A percentile compares a stretch with the other conserved stretches of the same genome.
Conservation (phyloP, 257 asterid species). For the Plectranthus barbatus region DNA sequence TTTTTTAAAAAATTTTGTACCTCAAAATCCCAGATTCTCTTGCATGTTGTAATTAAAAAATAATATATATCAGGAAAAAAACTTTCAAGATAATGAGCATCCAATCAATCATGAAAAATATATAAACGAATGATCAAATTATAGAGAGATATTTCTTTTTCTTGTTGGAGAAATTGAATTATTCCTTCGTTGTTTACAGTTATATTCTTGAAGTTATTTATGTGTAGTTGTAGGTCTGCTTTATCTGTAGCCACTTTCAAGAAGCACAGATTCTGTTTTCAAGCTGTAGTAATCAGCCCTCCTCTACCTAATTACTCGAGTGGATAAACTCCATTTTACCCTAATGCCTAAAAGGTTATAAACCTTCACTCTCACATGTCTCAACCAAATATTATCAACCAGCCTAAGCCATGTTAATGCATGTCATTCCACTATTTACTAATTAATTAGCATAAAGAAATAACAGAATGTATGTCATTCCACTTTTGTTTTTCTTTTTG, state of each 20-base stretch:
- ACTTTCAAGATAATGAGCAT: conserved; percentile 64
- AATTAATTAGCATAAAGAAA: neutral
- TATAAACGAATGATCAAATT: conserved; percentile 66
- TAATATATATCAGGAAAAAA: conserved; percentile 16
- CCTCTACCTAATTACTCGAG: too few species aligned
- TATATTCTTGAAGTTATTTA: conserved; percentile 40
- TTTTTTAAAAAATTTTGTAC: conserved; percentile 15
- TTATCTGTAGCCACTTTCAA: conserved; percentile 46
- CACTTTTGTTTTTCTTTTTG: too few species aligned
- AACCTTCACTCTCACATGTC: too few species aligned
- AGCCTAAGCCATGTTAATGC: too few species aligned
- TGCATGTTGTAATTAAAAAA: conserved; percentile 28
- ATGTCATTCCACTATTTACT: too few species aligned
- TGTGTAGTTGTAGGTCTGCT: conserved; percentile 22
- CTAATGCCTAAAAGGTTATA: too few species aligned
- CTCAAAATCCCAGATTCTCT: neutral
- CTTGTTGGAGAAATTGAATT: conserved; percentile 33
- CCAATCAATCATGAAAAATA: conserved; percentile 50
- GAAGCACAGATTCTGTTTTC: conserved; percentile 57
- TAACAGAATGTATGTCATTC: conserved; percentile 22
- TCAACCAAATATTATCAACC: too few species aligned
- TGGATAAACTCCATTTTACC: too few species aligned
- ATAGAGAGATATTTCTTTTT: conserved; percentile 23
- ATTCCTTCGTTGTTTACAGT: conserved; percentile 59
- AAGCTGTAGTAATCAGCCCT: conserved; percentile 15